Evolutionary conservation across 805 yeast species (phyloP).

Genomic region (Trichomonascus vanleenenianus): DNA sequence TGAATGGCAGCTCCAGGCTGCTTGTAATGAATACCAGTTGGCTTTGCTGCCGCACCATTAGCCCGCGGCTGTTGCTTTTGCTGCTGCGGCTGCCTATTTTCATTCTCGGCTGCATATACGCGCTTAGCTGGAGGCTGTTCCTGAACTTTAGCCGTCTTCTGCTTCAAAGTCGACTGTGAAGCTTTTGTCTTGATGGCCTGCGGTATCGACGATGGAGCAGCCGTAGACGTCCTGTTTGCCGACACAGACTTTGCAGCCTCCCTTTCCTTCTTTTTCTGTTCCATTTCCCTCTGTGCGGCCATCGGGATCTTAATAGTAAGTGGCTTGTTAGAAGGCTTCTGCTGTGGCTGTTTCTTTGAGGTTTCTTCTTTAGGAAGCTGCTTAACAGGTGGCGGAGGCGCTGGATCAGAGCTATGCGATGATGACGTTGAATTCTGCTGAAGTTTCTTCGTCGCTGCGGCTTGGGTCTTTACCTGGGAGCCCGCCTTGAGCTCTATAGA

Average conservation of each 20-base stretch:
- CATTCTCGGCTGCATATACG: background rate
- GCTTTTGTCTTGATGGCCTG: background rate
- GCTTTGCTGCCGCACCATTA: too few species aligned
- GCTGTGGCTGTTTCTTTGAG: background rate
- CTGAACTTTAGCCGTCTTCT: too few species aligned
- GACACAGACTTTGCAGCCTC: background rate
- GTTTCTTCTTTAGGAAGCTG: background rate
- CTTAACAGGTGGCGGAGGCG: too few species aligned
- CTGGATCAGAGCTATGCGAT: too few species aligned
- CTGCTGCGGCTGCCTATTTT: background rate
- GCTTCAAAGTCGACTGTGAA: background rate
- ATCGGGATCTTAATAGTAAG: conserved; percentile 1
- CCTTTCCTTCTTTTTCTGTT: background rate
- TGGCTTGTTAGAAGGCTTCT: background rate
- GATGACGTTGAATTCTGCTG: too few species aligned
- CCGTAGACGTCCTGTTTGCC: background rate
- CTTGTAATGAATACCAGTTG: background rate
- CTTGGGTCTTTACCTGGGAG: too few species aligned
- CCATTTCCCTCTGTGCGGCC: conserved; percentile 2
- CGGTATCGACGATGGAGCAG: background rate
- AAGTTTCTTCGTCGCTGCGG: too few species aligned
- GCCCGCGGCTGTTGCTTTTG: too few species aligned
- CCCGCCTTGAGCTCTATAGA: background rate
- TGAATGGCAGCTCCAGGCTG: background rate
- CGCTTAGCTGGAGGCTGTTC: too few species aligned